Base-by-base conservation (phyloP, 805 yeast genomes). In the Saccharomycopsis microspora region DNA sequence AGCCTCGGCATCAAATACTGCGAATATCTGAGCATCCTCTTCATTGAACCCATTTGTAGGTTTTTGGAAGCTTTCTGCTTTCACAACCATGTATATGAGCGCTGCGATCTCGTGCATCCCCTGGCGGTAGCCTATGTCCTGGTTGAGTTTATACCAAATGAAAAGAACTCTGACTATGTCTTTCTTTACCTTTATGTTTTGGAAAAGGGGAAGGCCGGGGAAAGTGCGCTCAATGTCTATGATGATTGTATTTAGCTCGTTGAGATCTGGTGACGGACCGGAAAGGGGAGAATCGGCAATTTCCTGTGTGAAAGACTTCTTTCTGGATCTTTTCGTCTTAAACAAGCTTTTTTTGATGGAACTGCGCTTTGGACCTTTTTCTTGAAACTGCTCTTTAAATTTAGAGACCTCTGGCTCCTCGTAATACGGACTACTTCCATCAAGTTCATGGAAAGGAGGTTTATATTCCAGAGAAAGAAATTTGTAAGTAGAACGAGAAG, bases 31-130 rank as follows among this genome's bases (percentile, higher is more conserved):
- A 34, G 40, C 48, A 47, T 47, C 51, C 54, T 57, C 40, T n/a
- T 52, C 52, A 3, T 38, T 32, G 5, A 4, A n/a, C 36, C 10
- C 8, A n/a, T 34, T 34, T 34, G 36, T 34, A 40, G 56, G 52
- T 46, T 38, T 37, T 9, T 36, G 40, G 28, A 39, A 19, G 62
- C 58, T 58, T 51, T 73, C 78, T 5, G 56, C 54, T 49, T 60
- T 55, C 11, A 74, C 53, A 48, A 69, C 64, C 35, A 69, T 57
- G 56, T 69, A 74, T 3, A 74, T 60, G 46, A 74, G 52, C 4
- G 78, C 77, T 51, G 72, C 57, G 19, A 74, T 67, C 55, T 74
- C 80, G 58, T 74, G 80, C 48, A 69, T 64, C 0, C 80, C 80
- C 56, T 74, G 80, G 53, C 73, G 71, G 45, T 70, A 70, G 0